Conservation (phyloP, 148 eudicot genomes). For the Diospyros kaki region DNA sequence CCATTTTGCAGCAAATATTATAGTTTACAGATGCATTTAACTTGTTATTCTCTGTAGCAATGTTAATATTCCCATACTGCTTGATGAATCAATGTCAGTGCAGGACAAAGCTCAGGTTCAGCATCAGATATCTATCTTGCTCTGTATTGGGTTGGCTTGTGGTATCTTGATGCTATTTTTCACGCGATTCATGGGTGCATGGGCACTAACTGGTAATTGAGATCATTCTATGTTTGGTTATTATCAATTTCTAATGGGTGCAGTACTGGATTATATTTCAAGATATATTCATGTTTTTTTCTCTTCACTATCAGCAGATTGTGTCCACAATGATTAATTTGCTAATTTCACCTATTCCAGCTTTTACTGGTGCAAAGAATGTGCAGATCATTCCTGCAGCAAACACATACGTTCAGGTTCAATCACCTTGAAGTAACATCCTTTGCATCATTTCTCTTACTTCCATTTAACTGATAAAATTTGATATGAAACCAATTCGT, state of each 20-base stretch:
- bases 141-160: constrained; percentile 66
- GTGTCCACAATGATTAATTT: not conserved
- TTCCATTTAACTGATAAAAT: not conserved
- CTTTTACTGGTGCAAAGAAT: constrained; percentile 64
- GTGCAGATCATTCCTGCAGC: constrained; percentile 64
- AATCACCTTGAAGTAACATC: constrained; percentile 1
- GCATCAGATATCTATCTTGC: constrained; percentile 75
- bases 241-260: constrained; percentile 6
- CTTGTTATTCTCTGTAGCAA: too few relatives aligned
- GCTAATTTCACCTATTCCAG: constrained; percentile 28
- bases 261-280: constrained; percentile 18
- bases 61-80: too few relatives aligned
- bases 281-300: constrained; percentile 5
- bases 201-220: constrained; percentile 69
- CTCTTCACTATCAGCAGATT: not conserved
- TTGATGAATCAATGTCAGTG: constrained; percentile 19
- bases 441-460: not conserved
- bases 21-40: too few relatives aligned
- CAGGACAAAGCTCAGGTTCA: constrained; percentile 88
- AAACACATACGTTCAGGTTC: constrained; percentile 71
- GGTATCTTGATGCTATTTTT: constrained; percentile 71
- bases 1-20: too few relatives aligned
- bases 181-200: constrained; percentile 55
- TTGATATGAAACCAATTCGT: not conserved
- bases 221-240: constrained; percentile 16